These are phyloP conservation scores for Panicum hallii DNA, from an alignment of 202 grass and related monocot species.

Conservation along the genomic window DNA sequence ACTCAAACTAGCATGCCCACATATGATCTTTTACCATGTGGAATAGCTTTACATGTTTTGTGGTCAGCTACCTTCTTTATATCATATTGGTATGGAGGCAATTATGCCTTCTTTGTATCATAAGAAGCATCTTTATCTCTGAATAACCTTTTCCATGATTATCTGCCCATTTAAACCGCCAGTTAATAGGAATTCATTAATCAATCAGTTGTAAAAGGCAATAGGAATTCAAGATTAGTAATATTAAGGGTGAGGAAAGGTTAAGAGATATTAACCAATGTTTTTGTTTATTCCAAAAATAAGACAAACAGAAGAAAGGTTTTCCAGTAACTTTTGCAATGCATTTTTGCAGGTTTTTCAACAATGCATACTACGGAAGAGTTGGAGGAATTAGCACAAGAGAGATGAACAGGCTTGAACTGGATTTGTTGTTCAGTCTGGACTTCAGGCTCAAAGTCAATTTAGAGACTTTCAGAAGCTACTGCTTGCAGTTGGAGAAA, in stretches of 20 bases:
- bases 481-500: slow-evolving; percentile 81
- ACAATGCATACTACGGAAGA: slow-evolving; percentile 88
- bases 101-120: neutral
- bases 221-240: neutral
- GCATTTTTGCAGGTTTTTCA: slow-evolving; percentile 71
- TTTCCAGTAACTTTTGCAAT: slow-evolving; percentile 18
- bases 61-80: neutral
- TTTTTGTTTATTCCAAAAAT: slow-evolving; percentile 13
- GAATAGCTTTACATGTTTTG: neutral
- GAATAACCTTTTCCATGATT: neutral
- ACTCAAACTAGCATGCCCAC: neutral
- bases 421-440: slow-evolving; percentile 85
- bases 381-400: slow-evolving; percentile 87
- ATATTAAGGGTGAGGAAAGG: neutral
- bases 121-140: neutral
- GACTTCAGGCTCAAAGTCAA: slow-evolving; percentile 89
- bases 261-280: neutral
- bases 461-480: slow-evolving; percentile 65
- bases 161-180: neutral
- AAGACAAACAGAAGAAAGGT: neutral
- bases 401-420: slow-evolving; percentile 83
- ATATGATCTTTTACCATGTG: neutral
- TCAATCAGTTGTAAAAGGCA: neutral
- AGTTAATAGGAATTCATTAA: neutral
- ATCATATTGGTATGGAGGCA: neutral